Percentiles rank a stretch among this genome's conserved stretches.
phyloP scores from a whole-genome alignment of 805 yeast species.

The Candida ficus region DNA sequence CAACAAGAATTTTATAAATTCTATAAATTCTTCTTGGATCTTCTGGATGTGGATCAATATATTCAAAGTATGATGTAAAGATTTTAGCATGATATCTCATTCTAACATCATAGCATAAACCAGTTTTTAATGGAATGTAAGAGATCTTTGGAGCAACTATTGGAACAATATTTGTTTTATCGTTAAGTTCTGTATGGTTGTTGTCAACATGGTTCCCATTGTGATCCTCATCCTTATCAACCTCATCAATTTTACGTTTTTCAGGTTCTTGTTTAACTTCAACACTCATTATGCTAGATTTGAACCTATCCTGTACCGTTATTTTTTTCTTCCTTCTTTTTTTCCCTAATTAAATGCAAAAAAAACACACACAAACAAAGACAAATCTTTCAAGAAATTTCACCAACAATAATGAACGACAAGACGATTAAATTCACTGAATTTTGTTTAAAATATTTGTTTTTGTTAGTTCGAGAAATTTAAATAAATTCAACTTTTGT shows the following conservation, averaged over 20 bases:
- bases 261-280: constrained; percentile 10
- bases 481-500: no score
- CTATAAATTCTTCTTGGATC: constrained; percentile 96
- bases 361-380: not conserved
- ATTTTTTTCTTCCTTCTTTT: no score
- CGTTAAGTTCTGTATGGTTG: constrained; percentile 5
- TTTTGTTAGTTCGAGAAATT: no score
- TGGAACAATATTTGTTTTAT: constrained; percentile 47
- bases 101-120: constrained; percentile 91
- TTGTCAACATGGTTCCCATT: constrained; percentile 4
- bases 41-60: constrained; percentile 98
- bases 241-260: constrained; percentile 22
- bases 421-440: no score
- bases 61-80: constrained; percentile 85
- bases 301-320: no score
- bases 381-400: not conserved
- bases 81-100: constrained; percentile 97
- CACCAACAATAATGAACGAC: no score
- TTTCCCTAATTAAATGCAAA: no score
- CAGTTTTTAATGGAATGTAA: constrained; percentile 79
- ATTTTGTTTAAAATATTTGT: no score
- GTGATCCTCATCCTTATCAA: constrained; percentile 15
- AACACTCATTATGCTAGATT: not conserved
- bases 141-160: constrained; percentile 59
- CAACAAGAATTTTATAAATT: constrained; percentile 88